Evolutionary conservation across 2,329 filamentous ascomycete species (phyloP), one percentile per base, ranked within the genome.

Genomic region (Pseudocercospora ulei): DNA sequence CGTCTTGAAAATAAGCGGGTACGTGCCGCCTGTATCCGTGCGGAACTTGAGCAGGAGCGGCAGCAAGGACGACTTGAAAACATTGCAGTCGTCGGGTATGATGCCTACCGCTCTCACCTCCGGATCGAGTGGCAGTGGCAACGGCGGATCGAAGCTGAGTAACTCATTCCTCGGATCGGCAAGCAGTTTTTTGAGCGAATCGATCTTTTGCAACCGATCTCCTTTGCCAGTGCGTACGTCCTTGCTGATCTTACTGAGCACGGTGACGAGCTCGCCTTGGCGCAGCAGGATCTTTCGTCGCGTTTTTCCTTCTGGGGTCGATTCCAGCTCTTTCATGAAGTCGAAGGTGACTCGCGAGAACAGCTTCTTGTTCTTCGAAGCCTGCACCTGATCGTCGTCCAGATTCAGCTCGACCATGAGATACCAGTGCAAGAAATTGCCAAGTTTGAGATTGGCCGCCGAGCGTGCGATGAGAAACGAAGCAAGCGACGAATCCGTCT

Each of bases 391-490:
- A 3, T 44, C 37, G 11, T 51, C 46, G 58, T 95, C 88, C 52
- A 48, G 36, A 20, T 92, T 85, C 51, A 87, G 92, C 63, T 98
- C 92, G 1, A 98, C 90, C 78, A 95, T 95, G 2, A 98, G 71
- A 61, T 96, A 98, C 90, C 90, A 98, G 60, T 95, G 84, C 38
- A 98, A 76, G 63, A 92, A 94, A 58, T 93, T 98, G 18, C 88
- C 90, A 1, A 98, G 72, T 43, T 82, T 80, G 55, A 95, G 83
- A 56, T 93, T 96, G 46, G 80, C 77, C 8, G 83, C 81, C 3
- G 90, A 92, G 22, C 90, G 76, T 1, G 82, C 76, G 39, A 98
- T 90, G 2, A 98, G 69, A 56, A 98, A 98, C 14, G 75, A 76
- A 2, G 87, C 88, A 4, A 98, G 68, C 0, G 87, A 94, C 0